Percentiles rank a stretch among this genome's conserved stretches.
Evolutionary conservation across 192 early-diverging fungal species (phyloP).

Genomic region (Phlyctochytrium arcticum): DNA sequence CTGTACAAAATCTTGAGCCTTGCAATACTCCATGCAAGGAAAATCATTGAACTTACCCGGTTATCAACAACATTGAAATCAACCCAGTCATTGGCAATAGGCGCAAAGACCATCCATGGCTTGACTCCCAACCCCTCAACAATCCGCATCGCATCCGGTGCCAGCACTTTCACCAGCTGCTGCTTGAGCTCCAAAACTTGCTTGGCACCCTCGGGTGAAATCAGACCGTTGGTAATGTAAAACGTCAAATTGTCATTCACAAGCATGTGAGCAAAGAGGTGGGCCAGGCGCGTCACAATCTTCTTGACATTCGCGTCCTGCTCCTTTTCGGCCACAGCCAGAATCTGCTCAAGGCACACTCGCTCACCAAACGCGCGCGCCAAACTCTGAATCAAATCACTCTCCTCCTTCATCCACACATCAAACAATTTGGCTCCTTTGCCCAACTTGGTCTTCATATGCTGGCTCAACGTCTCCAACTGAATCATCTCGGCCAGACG

Average conservation of each 20-base stretch:
- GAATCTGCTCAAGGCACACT: constrained; percentile 56
- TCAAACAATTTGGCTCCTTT: constrained; percentile 56
- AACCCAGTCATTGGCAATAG: constrained; percentile 68
- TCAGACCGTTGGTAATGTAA: constrained; percentile 46
- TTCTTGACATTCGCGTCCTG: constrained; percentile 25
- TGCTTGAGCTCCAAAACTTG: constrained; percentile 39
- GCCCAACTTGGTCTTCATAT: constrained; percentile 50
- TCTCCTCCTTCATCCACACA: constrained; percentile 74
- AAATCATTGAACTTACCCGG: constrained; percentile 36
- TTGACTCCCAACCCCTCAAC: constrained; percentile 59
- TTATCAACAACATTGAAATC: constrained; percentile 64
- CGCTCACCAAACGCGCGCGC: constrained; percentile 66
- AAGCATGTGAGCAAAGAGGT: constrained; percentile 48
- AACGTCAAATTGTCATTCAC: constrained; percentile 54
- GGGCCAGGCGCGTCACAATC: constrained; percentile 40
- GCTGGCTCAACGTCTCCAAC: constrained; percentile 36
- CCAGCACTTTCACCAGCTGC: constrained; percentile 47
- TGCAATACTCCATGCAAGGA: neutral
- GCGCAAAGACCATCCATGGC: constrained; percentile 59
- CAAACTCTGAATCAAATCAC: constrained; percentile 62
- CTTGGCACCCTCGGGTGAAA: constrained; percentile 47
- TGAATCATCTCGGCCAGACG: constrained; percentile 26
- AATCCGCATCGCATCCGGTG: constrained; percentile 46
- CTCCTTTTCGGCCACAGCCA: constrained; percentile 31
- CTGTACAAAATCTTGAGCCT: neutral